phyloP scores from a whole-genome alignment of 148 eudicot species.

The Fagopyrum tataricum region DNA sequence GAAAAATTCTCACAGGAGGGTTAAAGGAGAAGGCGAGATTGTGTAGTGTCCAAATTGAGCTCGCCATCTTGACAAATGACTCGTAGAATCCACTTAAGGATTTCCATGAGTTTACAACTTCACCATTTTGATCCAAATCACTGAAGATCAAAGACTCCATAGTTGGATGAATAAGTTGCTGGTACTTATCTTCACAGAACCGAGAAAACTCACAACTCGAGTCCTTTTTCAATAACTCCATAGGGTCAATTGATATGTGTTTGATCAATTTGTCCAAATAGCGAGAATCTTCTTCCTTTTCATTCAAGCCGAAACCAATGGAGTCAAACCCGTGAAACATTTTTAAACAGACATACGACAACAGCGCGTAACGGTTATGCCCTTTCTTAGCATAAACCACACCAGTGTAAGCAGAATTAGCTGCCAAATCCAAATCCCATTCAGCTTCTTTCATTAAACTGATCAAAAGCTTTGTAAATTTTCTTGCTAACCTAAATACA shows the following conservation, averaged over 20 bases:
- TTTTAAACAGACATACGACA: constrained; percentile 69
- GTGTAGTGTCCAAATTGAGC: constrained; percentile 87
- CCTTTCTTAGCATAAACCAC: constrained; percentile 56
- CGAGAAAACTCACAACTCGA: constrained; percentile 54
- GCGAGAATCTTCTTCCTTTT: constrained; percentile 22
- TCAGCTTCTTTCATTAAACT: constrained; percentile 66
- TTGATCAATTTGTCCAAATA: constrained; percentile 49
- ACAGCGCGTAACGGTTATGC: constrained; percentile 59
- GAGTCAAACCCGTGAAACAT: constrained; percentile 78
- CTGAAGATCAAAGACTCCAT: constrained; percentile 81
- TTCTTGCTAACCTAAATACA: constrained; percentile 37
- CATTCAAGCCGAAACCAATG: constrained; percentile 39
- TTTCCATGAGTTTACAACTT: constrained; percentile 65
- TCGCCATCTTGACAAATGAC: constrained; percentile 71
- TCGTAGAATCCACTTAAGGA: constrained; percentile 70
- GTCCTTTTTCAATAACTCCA: constrained; percentile 57
- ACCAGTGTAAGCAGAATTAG: constrained; percentile 46
- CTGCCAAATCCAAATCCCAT: constrained; percentile 88
- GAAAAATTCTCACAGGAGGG: constrained; percentile 67
- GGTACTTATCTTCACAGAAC: constrained; percentile 78
- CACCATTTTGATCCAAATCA: constrained; percentile 48
- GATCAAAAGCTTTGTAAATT: constrained; percentile 67
- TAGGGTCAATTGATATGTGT: constrained; percentile 53
- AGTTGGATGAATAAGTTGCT: constrained; percentile 69
- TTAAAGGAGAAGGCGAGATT: constrained; percentile 69